Evolutionary conservation across 192 early-diverging fungal genomes (phyloP).

Genomic region (Entomortierella parvispora): DNA sequence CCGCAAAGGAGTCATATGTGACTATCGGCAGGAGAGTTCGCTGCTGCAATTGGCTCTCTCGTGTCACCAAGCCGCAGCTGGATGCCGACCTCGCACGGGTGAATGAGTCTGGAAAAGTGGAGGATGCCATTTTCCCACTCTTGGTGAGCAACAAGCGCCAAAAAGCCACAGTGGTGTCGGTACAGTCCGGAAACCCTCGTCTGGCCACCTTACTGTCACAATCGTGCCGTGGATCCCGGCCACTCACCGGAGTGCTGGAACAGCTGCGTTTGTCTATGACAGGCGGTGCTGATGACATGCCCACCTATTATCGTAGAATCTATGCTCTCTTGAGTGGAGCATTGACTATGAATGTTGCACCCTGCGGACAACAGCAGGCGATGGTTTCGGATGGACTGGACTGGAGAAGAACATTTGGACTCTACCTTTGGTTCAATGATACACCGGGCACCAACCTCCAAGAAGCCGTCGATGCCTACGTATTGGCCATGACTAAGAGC

Average conservation of each 20-base stretch:
- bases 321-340: slow-evolving; percentile 68
- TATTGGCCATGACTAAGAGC: slow-evolving; percentile 14
- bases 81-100: slow-evolving; percentile 20
- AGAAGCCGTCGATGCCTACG: slow-evolving; percentile 41
- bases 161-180: slow-evolving; percentile 70
- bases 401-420: slow-evolving; percentile 72
- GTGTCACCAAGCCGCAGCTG: slow-evolving; percentile 55
- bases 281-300: slow-evolving; percentile 29
- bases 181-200: slow-evolving; percentile 70
- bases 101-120: slow-evolving; percentile 51
- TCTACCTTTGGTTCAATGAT: slow-evolving; percentile 70
- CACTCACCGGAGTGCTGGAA: slow-evolving; percentile 46
- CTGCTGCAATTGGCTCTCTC: slow-evolving; percentile 65
- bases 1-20: slow-evolving; percentile 28
- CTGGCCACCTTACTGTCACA: slow-evolving; percentile 85
- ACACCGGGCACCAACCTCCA: slow-evolving; percentile 49
- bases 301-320: slow-evolving; percentile 49
- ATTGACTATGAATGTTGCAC: slow-evolving; percentile 26
- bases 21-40: slow-evolving; percentile 58
- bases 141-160: slow-evolving; percentile 70
- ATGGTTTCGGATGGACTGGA: slow-evolving; percentile 62
- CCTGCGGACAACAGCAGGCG: slow-evolving; percentile 13
- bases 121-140: slow-evolving; percentile 23
- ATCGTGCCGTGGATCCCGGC: slow-evolving; percentile 65
- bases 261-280: slow-evolving; percentile 57